Percentiles rank a stretch among this genome's conserved stretches.
These are phyloP conservation scores for Blastocladiella emersonii DNA, from an alignment of 371 early-diverging fungal species.

Conservation along the genomic window DNA sequence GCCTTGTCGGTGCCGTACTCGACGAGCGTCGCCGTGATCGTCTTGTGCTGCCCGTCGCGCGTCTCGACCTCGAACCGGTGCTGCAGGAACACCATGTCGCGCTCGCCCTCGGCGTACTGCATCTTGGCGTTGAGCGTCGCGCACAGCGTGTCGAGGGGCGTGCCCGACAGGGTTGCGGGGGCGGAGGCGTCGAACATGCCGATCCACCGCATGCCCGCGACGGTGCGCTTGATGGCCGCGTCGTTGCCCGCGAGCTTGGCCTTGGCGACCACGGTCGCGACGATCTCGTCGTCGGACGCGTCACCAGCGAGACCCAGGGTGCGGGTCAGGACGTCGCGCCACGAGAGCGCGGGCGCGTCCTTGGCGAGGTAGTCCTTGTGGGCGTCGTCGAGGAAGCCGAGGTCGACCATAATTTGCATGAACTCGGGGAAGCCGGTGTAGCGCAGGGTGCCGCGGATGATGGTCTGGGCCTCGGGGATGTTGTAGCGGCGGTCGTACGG, in stretches of 20 bases:
- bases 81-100: slow-evolving; percentile 94
- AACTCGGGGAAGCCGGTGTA: slow-evolving; percentile 87
- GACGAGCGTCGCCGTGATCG: slow-evolving; percentile 77
- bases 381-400: slow-evolving; percentile 80
- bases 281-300: slow-evolving; percentile 8
- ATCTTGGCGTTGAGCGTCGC: slow-evolving; percentile 87
- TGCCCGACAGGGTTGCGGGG: slow-evolving; percentile 18
- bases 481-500: slow-evolving; percentile 85
- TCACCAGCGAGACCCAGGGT: slow-evolving; percentile 1
- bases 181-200: slow-evolving; percentile 25
- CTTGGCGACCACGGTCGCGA: slow-evolving; percentile 27
- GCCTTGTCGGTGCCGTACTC: slow-evolving; percentile 82
- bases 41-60: slow-evolving; percentile 63
- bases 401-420: slow-evolving; percentile 72
- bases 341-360: slow-evolving; percentile 45
- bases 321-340: slow-evolving; percentile 18
- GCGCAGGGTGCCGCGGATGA: slow-evolving; percentile 85
- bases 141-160: slow-evolving; percentile 79
- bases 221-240: not conserved
- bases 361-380: slow-evolving; percentile 45
- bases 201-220: slow-evolving; percentile 6
- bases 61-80: slow-evolving; percentile 87
- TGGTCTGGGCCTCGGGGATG: slow-evolving; percentile 87
- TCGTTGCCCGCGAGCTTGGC: slow-evolving; percentile 20
- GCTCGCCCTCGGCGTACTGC: slow-evolving; percentile 77